A percentile compares a stretch with the other conserved stretches of the same genome.
Evolutionary conservation across 371 early-diverging fungal genomes (phyloP).

Genomic region (Phascolomyces articulosus): DNA sequence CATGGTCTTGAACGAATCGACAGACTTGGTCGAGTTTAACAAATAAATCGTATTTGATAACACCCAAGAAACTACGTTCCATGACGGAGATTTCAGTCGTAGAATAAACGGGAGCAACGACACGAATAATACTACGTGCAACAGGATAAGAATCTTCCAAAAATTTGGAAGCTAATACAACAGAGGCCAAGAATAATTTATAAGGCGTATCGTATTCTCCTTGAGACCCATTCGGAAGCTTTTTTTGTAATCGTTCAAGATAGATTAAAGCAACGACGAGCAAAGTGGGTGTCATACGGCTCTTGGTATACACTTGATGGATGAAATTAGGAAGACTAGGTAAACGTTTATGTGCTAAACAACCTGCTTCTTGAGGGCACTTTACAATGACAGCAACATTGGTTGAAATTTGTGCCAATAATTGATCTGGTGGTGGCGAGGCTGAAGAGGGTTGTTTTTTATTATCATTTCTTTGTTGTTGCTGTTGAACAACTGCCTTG

Average conservation of each 20-base stretch:
- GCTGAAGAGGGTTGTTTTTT: not conserved
- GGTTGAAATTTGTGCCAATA: constrained; percentile 17
- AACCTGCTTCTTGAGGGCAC: constrained; percentile 17
- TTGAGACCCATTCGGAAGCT: constrained; percentile 62
- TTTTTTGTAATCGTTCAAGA: constrained; percentile 65
- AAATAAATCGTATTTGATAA: constrained; percentile 23
- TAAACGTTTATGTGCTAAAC: constrained; percentile 18
- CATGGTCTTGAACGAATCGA: constrained; percentile 23
- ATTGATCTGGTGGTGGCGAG: constrained; percentile 7
- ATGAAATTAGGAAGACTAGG: constrained; percentile 35
- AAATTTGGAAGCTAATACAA: constrained; percentile 73
- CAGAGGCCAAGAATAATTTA: constrained; percentile 71
- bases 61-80: constrained; percentile 51
- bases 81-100: constrained; percentile 60
- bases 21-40: constrained; percentile 21
- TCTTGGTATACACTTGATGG: constrained; percentile 39
- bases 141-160: constrained; percentile 58
- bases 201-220: constrained; percentile 78
- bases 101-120: constrained; percentile 55
- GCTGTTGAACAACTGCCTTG: not conserved
- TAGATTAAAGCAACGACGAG: constrained; percentile 72
- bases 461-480: not conserved
- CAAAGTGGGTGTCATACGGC: constrained; percentile 42
- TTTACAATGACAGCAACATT: constrained; percentile 16
- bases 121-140: constrained; percentile 31